Conservation (phyloP, 129 eudicot genomes). For the Scalesia atractyloides region DNA sequence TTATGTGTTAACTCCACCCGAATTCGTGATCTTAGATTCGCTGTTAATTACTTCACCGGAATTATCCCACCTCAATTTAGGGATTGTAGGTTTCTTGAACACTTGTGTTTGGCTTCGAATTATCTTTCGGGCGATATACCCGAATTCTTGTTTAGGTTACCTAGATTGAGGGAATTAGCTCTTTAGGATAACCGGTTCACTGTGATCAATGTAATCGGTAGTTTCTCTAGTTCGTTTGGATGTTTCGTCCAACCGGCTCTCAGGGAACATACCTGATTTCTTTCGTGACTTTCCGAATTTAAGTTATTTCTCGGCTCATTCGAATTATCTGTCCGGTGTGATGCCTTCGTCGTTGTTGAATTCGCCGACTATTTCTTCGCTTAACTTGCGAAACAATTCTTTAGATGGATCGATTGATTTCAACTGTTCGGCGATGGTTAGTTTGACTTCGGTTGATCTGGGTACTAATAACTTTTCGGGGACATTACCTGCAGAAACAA, state of each 20-base stretch:
- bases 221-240: constrained; percentile 52
- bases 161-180: constrained; percentile 37
- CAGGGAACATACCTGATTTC: constrained; percentile 56
- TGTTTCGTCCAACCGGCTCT: constrained; percentile 54
- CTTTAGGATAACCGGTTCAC: constrained; percentile 55
- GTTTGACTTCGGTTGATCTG: constrained; percentile 59
- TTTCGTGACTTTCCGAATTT: constrained; percentile 44
- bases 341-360: constrained; percentile 61
- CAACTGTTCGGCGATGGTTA: constrained; percentile 64
- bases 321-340: constrained; percentile 51
- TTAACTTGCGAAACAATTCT: constrained; percentile 64
- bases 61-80: constrained; percentile 41
- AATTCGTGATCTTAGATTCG: constrained; percentile 29
- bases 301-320: constrained; percentile 52
- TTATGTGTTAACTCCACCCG: constrained; percentile 55
- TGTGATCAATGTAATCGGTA: constrained; percentile 27
- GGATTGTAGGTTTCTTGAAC: constrained; percentile 50
- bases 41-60: constrained; percentile 47
- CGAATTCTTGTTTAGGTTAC: constrained; percentile 44
- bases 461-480: constrained; percentile 57
- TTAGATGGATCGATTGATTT: constrained; percentile 46
- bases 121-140: constrained; percentile 49
- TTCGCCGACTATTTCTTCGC: constrained; percentile 43
- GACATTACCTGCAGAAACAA: constrained; percentile 54
- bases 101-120: constrained; percentile 47